Conservation (phyloP, 768 basidiomycete genomes). For the Russula virescens region DNA sequence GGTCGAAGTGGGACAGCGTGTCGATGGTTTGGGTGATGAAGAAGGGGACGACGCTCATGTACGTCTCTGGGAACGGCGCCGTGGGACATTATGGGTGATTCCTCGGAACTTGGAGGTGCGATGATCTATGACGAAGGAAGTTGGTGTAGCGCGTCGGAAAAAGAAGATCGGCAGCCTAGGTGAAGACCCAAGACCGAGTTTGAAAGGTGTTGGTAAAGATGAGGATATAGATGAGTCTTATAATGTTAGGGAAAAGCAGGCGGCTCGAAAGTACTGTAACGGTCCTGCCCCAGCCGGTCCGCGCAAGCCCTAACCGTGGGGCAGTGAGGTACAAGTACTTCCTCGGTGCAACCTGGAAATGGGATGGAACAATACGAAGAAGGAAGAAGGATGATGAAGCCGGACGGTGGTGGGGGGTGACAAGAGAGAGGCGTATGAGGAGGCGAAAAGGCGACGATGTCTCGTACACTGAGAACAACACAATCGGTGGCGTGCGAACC, state of each 20-base stretch:
- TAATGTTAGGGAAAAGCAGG: neutral
- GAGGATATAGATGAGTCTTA: slow-evolving; percentile 4
- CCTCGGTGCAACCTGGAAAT: neutral
- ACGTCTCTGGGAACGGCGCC: slow-evolving; percentile 4
- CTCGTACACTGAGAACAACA: slow-evolving; percentile 14
- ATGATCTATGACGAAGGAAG: neutral
- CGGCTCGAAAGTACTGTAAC: slow-evolving; percentile 3
- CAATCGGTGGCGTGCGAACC: slow-evolving; percentile 17
- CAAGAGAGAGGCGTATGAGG: neutral
- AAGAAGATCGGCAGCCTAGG: neutral
- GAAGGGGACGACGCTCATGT: slow-evolving; percentile 1
- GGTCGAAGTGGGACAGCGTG: slow-evolving; percentile 17
- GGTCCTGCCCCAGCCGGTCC: neutral
- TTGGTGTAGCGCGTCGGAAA: neutral
- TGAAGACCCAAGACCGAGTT: neutral
- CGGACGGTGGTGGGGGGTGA: neutral
- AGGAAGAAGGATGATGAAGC: neutral
- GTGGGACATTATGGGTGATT: slow-evolving; percentile 19
- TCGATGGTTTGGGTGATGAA: slow-evolving; percentile 20
- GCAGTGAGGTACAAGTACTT: slow-evolving; percentile 2
- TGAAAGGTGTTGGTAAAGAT: neutral
- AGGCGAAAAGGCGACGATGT: neutral
- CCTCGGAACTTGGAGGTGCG: neutral
- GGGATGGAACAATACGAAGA: slow-evolving; percentile 11
- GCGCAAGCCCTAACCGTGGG: slow-evolving; percentile 11